These are phyloP conservation scores for Aspergillus sp. DNA, from an alignment of 2,329 filamentous ascomycete genomes.

Conservation along the genomic window DNA sequence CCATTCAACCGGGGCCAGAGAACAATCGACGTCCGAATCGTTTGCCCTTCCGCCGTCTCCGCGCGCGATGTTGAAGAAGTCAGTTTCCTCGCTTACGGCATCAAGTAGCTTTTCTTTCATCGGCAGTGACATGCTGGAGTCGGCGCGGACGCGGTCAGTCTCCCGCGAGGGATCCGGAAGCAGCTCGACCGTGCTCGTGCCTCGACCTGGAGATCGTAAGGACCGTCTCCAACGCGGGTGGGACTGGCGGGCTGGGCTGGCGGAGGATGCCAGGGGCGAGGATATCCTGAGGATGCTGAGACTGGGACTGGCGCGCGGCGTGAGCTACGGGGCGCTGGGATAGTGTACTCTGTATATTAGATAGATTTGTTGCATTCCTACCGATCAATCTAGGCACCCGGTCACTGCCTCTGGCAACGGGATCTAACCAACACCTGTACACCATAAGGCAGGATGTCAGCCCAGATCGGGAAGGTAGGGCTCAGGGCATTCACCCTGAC, in stretches of 20 bases:
- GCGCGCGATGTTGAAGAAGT: slow-evolving; percentile 58
- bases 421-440: too few species aligned
- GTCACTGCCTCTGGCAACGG: too few species aligned
- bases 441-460: too few species aligned
- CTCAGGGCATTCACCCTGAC: too few species aligned
- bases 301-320: slow-evolving; percentile 62
- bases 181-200: slow-evolving; percentile 43
- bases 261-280: slow-evolving; percentile 49
- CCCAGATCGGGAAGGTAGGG: too few species aligned
- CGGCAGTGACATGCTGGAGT: slow-evolving; percentile 61
- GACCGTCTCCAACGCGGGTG: slow-evolving; percentile 49
- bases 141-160: slow-evolving; percentile 23
- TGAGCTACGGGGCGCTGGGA: slow-evolving; percentile 38
- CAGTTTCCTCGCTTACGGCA: slow-evolving; percentile 45
- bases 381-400: too few species aligned
- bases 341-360: too few species aligned
- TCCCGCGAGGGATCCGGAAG: slow-evolving; percentile 41
- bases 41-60: slow-evolving; percentile 42
- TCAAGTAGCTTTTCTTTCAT: slow-evolving; percentile 59
- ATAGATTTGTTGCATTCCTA: too few species aligned
- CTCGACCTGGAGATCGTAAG: slow-evolving; percentile 16
- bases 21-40: slow-evolving; percentile 9
- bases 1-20: slow-evolving; percentile 43
- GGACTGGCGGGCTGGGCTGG: slow-evolving; percentile 59
- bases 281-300: slow-evolving; percentile 67